These are phyloP conservation scores for Coniochaeta sp. DNA, from an alignment of 2,329 filamentous ascomycete genomes.

Conservation along the genomic window DNA sequence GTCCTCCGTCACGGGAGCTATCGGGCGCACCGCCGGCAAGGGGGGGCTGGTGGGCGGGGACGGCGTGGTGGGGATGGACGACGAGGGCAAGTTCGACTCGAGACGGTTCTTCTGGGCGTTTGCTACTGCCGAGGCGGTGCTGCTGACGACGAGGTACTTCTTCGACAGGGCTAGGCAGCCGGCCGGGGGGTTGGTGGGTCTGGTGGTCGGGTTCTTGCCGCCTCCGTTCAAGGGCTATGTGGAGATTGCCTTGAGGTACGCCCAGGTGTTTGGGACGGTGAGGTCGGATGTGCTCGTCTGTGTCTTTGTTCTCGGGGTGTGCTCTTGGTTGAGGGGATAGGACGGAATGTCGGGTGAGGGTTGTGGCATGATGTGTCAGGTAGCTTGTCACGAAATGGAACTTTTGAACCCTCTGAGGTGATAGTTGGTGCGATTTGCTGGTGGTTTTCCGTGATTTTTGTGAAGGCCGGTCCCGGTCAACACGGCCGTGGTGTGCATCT, in stretches of 20 bases:
- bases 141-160: constrained; percentile 65
- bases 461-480: too few species aligned
- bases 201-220: constrained; percentile 57
- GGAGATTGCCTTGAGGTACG: constrained; percentile 55
- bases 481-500: too few species aligned
- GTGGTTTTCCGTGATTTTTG: too few species aligned
- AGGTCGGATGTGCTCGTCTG: constrained; percentile 67
- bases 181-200: constrained; percentile 56
- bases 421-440: neutral
- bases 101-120: constrained; percentile 70
- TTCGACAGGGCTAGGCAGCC: constrained; percentile 53
- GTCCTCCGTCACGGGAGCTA: constrained; percentile 24
- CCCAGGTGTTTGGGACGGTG: constrained; percentile 64
- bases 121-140: constrained; percentile 64
- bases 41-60: constrained; percentile 9
- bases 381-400: too few species aligned
- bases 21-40: constrained; percentile 6
- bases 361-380: neutral
- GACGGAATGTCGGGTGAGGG: neutral
- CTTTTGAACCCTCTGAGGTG: too few species aligned
- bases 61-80: constrained; percentile 7
- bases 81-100: constrained; percentile 17
- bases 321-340: constrained; percentile 32
- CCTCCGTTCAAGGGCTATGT: constrained; percentile 55
- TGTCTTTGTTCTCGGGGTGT: constrained; percentile 65